Percentiles rank a stretch among this genome's conserved stretches.
phyloP scores from a whole-genome alignment of 805 yeast species.

The Dipodascopsis uninucleata region DNA sequence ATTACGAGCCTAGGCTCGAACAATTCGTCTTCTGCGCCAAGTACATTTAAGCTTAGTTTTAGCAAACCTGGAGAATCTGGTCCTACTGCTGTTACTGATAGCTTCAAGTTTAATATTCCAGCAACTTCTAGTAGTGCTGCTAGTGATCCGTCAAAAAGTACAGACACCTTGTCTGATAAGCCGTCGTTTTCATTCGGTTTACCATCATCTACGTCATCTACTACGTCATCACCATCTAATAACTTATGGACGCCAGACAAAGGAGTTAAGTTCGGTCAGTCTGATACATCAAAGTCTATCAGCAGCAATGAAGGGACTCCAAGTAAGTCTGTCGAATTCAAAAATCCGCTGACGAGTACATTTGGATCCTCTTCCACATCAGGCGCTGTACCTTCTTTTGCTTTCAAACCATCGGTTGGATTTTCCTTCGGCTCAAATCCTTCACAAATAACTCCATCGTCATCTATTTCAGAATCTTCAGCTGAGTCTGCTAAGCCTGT shows the following conservation, averaged over 20 bases:
- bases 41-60: not conserved
- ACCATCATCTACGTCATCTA: constrained; percentile 4
- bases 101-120: constrained; percentile 22
- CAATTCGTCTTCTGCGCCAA: constrained; percentile 2
- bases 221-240: constrained; percentile 10
- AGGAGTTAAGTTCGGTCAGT: constrained; percentile 34
- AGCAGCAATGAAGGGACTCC: not conserved
- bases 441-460: not conserved
- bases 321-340: constrained; percentile 1
- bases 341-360: constrained; percentile 8
- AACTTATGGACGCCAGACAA: constrained; percentile 36
- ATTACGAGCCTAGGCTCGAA: constrained; percentile 13
- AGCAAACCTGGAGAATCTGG: not conserved
- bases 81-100: not conserved
- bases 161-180: constrained; percentile 8
- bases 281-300: constrained; percentile 2
- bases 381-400: constrained; percentile 1
- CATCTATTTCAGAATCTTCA: constrained; percentile 12
- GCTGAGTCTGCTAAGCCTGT: constrained; percentile 10
- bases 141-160: not conserved
- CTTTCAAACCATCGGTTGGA: constrained; percentile 16
- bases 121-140: constrained; percentile 9
- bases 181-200: constrained; percentile 11
- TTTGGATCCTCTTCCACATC: not conserved
- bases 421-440: constrained; percentile 13